Evolutionary conservation across 805 yeast genomes (phyloP).

Genomic region (Saturnispora mendoncae): DNA sequence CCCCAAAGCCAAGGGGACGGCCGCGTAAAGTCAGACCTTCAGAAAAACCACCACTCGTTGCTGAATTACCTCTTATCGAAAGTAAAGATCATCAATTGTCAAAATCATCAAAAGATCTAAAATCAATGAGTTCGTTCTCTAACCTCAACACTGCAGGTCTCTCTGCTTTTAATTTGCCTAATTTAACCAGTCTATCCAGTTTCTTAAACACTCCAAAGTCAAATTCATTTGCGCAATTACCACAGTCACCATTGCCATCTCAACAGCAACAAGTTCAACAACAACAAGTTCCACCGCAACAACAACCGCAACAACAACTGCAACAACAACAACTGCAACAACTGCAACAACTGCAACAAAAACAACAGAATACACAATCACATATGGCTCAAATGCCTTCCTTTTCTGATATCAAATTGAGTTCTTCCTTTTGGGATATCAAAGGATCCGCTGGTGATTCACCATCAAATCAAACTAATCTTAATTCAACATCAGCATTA

Average conservation of each 20-base stretch:
- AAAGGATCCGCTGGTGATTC: not conserved
- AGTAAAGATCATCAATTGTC: not conserved
- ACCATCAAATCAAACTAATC: no score
- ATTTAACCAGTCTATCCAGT: conserved; percentile 1
- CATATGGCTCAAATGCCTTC: conserved; percentile 10
- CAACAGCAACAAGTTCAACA: not conserved
- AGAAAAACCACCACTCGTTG: not conserved
- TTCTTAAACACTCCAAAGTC: conserved; percentile 6
- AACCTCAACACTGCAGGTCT: no score
- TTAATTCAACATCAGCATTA: no score
- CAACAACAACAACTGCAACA: conserved; percentile 1
- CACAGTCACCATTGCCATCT: conserved; percentile 1
- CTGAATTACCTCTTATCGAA: not conserved
- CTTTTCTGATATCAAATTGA: conserved; percentile 12
- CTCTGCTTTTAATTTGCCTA: conserved; percentile 3
- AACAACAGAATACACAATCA: not conserved
- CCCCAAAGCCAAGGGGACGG: conserved; percentile 5
- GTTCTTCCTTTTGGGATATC: conserved; percentile 9
- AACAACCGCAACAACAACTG: conserved; percentile 3
- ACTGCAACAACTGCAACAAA: not conserved
- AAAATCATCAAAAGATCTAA: no score
- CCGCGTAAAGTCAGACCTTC: conserved; percentile 1
- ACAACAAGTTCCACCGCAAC: not conserved
- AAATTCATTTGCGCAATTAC: conserved; percentile 6
- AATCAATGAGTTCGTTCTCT: no score